Base-by-base conservation (phyloP, 768 basidiomycete genomes). In the Cystoderma amianthinum region DNA sequence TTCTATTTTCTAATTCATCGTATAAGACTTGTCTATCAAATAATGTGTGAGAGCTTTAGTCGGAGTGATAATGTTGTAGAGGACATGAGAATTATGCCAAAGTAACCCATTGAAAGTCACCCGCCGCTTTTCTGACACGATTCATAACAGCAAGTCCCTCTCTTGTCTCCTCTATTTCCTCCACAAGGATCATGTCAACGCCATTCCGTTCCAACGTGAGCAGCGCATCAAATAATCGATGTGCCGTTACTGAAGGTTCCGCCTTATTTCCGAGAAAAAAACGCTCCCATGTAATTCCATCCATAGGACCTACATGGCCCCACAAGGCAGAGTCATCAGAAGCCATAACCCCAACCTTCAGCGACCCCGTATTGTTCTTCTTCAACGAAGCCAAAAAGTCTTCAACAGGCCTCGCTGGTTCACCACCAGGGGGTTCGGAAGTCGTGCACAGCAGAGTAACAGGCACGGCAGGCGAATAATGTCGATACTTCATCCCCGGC, bases 401-500 rank as follows among this genome's bases (percentile, higher is more conserved):
- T 3, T 53, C 51, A 11, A 63, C 46, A 1, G 64, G 51, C 10
- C 59, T 52, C 2, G 64, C 41, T 5, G 56, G 38, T n/a, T 49
- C 45, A 16, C 61, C 64, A 4, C 40, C 16, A 5, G 76, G 70
- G 18, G 72, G 69, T 32, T 53, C 45, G n/a, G 72, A 62, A 3
- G 62, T 50, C 2, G 79, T 77, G 46, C 74, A 70, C 28, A 92
- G 65, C 4, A 98, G 74, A 16, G 76, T 77, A 21, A 97, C 88
- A 2, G 92, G 91, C 3, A 93, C 82, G 1, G 82, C 67, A 2
- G 96, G 96, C 17, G 94, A 86, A 59, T 99, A 99, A 63, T 99
- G 96, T 38, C 85, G 78, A 60, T 99, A 99, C 64, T 99, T 99
- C 94, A 97, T 96, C 22, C 96, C 96, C 2, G 96, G 96, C 0